phyloP scores from a whole-genome alignment of 768 basidiomycete species.

The Imleria badia region DNA sequence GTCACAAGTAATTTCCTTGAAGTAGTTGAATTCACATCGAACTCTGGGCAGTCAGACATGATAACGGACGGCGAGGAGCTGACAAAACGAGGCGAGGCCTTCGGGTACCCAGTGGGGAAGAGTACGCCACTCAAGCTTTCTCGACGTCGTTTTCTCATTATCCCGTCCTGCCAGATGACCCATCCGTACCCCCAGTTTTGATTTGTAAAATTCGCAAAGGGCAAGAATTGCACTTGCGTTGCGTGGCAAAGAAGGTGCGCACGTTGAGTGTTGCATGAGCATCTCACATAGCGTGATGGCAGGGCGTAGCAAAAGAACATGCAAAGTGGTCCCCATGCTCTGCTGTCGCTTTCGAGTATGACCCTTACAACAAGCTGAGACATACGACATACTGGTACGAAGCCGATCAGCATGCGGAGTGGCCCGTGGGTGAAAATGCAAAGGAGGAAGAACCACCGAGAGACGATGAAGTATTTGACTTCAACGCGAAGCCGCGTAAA shows the following conservation, averaged over 20 bases:
- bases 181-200: constrained; percentile 64
- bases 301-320: constrained; percentile 98
- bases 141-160: constrained; percentile 4
- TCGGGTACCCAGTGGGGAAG: constrained; percentile 86
- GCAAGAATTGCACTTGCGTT: constrained; percentile 82
- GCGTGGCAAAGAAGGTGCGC: constrained; percentile 90
- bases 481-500: constrained; percentile 78
- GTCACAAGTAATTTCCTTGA: constrained; percentile 87
- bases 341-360: constrained; percentile 95
- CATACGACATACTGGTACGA: constrained; percentile 98
- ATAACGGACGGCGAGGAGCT: constrained; percentile 62
- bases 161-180: constrained; percentile 49
- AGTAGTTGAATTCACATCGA: constrained; percentile 42
- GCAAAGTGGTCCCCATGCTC: constrained; percentile 99
- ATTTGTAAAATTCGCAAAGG: constrained; percentile 93
- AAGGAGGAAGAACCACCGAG: constrained; percentile 77
- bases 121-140: constrained; percentile 42
- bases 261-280: neutral
- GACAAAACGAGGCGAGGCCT: constrained; percentile 66
- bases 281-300: constrained; percentile 1
- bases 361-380: constrained; percentile 94
- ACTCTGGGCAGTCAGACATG: constrained; percentile 36
- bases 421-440: constrained; percentile 89
- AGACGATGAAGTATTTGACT: constrained; percentile 86
- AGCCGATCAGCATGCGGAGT: constrained; percentile 74